These are phyloP conservation scores for Aspergillus sp. DNA, from an alignment of 2,329 filamentous ascomycete genomes.

Conservation along the genomic window DNA sequence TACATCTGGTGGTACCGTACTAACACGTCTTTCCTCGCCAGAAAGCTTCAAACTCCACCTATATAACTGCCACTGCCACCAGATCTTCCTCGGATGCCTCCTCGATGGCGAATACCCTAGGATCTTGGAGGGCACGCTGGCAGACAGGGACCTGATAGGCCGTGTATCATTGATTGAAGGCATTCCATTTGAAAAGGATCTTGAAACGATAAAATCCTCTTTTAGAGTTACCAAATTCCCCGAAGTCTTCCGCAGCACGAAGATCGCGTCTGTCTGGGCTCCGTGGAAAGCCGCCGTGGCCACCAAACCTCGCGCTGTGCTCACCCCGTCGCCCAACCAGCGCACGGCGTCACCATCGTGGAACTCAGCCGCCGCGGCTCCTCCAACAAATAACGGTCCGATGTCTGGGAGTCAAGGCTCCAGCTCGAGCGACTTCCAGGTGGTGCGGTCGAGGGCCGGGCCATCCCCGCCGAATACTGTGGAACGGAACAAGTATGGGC, in stretches of 20 bases:
- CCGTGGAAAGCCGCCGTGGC: conserved; percentile 25
- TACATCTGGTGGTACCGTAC: no score
- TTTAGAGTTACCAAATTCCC: conserved; percentile 44
- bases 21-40: conserved; percentile 22
- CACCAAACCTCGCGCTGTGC: conserved; percentile 18
- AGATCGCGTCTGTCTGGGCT: conserved; percentile 33
- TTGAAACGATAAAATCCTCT: conserved; percentile 37
- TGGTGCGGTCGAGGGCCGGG: conserved; percentile 26
- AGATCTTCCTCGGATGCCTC: conserved; percentile 51
- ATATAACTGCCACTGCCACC: conserved; percentile 51
- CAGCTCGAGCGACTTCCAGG: conserved; percentile 30
- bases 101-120: conserved; percentile 47
- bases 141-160: conserved; percentile 35
- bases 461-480: conserved; percentile 29
- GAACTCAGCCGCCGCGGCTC: conserved; percentile 33
- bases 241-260: conserved; percentile 45
- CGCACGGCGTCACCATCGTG: conserved; percentile 21
- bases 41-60: conserved; percentile 48
- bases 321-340: conserved; percentile 29
- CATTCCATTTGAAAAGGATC: conserved; percentile 46
- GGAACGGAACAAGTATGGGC: conserved; percentile 49
- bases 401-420: conserved; percentile 27
- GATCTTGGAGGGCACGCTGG: conserved; percentile 41
- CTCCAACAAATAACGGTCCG: conserved; percentile 24
- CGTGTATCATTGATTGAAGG: conserved; percentile 50